Conservation (phyloP, 345 rosid species). For the Salix suchowensis region DNA sequence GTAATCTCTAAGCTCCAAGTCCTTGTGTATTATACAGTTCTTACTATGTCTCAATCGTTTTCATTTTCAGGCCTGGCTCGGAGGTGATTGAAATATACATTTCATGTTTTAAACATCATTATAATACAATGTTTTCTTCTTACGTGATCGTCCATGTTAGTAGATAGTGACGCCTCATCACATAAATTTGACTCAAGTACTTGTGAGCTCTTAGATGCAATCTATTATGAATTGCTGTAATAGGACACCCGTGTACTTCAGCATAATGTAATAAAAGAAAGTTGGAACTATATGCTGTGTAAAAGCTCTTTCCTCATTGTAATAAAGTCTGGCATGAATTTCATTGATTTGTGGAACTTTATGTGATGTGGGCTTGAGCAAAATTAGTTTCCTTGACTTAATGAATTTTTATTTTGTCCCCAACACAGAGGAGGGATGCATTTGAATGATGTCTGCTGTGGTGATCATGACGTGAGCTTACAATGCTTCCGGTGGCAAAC, state of each 20-base stretch:
- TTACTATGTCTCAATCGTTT: not conserved
- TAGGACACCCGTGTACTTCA: not conserved
- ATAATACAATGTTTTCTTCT: not conserved
- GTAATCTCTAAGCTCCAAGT: constrained; percentile 32
- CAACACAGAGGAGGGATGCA: constrained; percentile 11
- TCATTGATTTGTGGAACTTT: not conserved
- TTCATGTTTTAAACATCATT: not conserved
- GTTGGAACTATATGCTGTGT: not conserved
- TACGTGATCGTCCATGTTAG: not conserved
- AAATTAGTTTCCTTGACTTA: not conserved
- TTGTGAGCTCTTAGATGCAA: not conserved
- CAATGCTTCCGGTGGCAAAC: not conserved
- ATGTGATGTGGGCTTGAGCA: not conserved
- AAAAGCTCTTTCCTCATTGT: not conserved
- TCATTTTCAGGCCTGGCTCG: not conserved
- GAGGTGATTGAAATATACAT: not conserved
- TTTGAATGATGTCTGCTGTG: not conserved
- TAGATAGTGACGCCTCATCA: not conserved
- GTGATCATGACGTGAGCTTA: not conserved
- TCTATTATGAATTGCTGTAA: not conserved
- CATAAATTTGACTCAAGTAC: not conserved
- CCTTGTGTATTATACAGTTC: not conserved
- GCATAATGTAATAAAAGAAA: not conserved
- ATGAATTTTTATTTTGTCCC: not conserved
- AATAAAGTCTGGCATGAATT: not conserved